A percentile compares a stretch with the other conserved stretches of the same genome.
phyloP scores from a whole-genome alignment of 495 filamentous ascomycete species.

The Neurospora sp. region DNA sequence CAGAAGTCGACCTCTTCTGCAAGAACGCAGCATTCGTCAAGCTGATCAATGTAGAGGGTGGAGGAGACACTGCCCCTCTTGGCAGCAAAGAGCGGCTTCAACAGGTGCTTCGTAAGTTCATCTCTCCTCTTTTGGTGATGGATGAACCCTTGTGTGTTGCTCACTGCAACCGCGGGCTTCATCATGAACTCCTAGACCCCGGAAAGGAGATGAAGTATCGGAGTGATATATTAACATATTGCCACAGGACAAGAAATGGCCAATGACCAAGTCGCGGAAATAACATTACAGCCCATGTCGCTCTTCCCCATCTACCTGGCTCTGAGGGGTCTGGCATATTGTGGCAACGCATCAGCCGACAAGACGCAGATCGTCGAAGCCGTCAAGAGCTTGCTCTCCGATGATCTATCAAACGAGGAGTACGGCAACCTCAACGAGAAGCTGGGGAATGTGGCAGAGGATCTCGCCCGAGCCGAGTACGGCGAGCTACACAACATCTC shows the following conservation, averaged over 20 bases:
- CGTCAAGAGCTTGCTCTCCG: conserved; percentile 25
- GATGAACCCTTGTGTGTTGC: neutral
- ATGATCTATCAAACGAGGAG: neutral
- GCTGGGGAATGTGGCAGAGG: conserved; percentile 30
- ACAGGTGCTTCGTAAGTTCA: conserved; percentile 23
- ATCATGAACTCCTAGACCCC: neutral
- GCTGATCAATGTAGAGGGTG: conserved; percentile 49
- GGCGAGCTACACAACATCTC: conserved; percentile 92
- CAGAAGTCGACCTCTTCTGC: conserved; percentile 87
- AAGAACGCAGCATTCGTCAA: conserved; percentile 92
- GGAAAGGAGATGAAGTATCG: neutral
- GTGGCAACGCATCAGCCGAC: conserved; percentile 28
- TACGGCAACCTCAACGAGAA: neutral
- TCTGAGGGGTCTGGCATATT: conserved; percentile 45
- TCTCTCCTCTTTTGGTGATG: neutral
- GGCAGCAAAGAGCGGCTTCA: conserved; percentile 17
- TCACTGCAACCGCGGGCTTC: neutral
- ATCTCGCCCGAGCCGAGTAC: conserved; percentile 66
- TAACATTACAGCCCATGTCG: conserved; percentile 41
- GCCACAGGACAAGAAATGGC: conserved; percentile 26
- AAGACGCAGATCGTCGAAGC: conserved; percentile 30
- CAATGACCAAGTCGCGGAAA: conserved; percentile 32
- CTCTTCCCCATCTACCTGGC: conserved; percentile 73
- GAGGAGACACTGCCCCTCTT: conserved; percentile 3
- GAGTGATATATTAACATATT: conserved; percentile 7